Conservation (phyloP, 371 early-diverging fungal species). For the Mortierella sp. region DNA sequence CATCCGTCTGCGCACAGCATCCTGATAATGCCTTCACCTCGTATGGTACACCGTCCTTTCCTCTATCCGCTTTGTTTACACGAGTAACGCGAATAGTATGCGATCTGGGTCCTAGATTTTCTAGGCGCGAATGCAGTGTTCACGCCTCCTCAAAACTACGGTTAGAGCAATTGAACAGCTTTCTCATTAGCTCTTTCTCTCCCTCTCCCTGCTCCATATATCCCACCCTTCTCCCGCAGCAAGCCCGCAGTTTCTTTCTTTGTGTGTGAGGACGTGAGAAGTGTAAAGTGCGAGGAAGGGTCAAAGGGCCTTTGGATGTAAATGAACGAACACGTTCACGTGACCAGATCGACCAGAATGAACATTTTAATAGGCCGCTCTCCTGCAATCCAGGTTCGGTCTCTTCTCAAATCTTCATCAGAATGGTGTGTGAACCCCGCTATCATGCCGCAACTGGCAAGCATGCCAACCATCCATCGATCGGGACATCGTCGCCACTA, state of each 20-base stretch:
- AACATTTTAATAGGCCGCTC: constrained; percentile 38
- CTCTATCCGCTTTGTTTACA: neutral
- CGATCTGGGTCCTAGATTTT: neutral
- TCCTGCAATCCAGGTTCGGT: constrained; percentile 39
- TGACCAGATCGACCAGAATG: neutral
- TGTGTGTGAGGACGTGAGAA: neutral
- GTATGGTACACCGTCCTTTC: neutral
- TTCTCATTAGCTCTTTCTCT: neutral
- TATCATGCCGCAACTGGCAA: neutral
- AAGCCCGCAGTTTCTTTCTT: neutral
- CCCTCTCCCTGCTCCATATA: too few relatives aligned
- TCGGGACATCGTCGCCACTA: constrained; percentile 3
- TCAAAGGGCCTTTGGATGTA: neutral
- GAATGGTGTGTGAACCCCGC: constrained; percentile 13
- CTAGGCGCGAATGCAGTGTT: neutral
- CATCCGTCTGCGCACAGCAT: neutral
- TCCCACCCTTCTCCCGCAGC: neutral
- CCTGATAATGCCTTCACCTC: neutral
- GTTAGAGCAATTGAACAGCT: neutral
- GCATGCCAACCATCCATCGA: neutral
- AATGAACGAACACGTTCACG: neutral
- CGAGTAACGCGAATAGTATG: neutral
- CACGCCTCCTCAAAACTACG: neutral
- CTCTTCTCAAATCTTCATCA: constrained; percentile 18
- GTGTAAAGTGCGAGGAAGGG: too few relatives aligned